A percentile compares a stretch with the other conserved stretches of the same genome.
phyloP scores from a whole-genome alignment of 139 green algal genomes.

The Edaphochlamys debaryana region DNA sequence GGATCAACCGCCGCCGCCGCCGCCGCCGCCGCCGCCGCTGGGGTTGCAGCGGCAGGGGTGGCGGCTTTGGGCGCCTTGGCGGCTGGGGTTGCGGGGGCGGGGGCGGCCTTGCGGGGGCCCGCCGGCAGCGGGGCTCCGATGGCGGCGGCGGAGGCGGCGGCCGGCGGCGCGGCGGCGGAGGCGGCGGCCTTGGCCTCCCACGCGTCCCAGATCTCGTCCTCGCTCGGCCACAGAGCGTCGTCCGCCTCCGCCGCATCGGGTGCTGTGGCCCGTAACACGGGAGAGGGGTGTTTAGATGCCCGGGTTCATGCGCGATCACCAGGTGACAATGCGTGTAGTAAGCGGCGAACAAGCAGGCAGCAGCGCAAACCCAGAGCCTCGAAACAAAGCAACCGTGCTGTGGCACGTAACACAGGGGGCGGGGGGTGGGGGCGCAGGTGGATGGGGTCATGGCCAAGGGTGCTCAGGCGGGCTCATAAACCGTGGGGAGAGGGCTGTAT shows the following conservation, averaged over 20 bases:
- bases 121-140: background rate
- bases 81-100: background rate
- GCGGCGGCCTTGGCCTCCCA: constrained; percentile 25
- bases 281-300: too few relatives aligned
- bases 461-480: too few relatives aligned
- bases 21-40: background rate
- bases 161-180: background rate
- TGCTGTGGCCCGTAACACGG: background rate
- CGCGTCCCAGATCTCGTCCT: constrained; percentile 27
- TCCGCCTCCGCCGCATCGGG: background rate
- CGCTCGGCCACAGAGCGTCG: background rate
- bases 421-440: too few relatives aligned
- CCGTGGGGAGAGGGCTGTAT: too few relatives aligned
- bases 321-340: too few relatives aligned
- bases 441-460: too few relatives aligned
- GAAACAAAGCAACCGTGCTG: too few relatives aligned
- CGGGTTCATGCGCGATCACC: too few relatives aligned
- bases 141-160: background rate
- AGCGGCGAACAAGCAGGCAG: too few relatives aligned
- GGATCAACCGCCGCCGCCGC: too few relatives aligned
- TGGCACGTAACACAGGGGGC: too few relatives aligned
- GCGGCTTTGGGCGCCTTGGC: background rate
- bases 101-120: background rate
- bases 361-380: too few relatives aligned
- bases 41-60: background rate